phyloP scores from a whole-genome alignment of 805 yeast genomes.

The Candida verbasci region DNA sequence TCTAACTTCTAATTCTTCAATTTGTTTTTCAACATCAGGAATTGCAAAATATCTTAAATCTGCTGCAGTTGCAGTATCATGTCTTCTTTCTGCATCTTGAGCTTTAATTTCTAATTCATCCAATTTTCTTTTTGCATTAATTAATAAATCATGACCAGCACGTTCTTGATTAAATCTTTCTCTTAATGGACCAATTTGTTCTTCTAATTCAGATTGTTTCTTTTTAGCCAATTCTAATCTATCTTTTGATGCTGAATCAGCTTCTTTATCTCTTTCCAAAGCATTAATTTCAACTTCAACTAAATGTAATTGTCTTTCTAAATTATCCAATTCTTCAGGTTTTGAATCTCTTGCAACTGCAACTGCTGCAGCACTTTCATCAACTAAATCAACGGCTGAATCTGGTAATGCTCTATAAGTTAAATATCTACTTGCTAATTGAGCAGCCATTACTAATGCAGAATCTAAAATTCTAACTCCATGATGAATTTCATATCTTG shows the following conservation, averaged over 20 bases:
- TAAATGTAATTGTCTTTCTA: conserved; percentile 88
- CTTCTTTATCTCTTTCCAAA: conserved; percentile 89
- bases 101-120: conserved; percentile 94
- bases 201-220: conserved; percentile 78
- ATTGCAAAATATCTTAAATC: conserved; percentile 96
- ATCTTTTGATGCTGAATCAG: conserved; percentile 79
- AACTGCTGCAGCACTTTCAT: conserved; percentile 94
- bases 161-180: conserved; percentile 84
- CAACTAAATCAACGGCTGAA: conserved; percentile 93
- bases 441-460: conserved; percentile 92
- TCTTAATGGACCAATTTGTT: conserved; percentile 77
- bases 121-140: conserved; percentile 80
- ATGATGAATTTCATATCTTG: conserved; percentile 93
- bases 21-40: conserved; percentile 80
- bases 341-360: conserved; percentile 98
- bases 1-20: conserved; percentile 66
- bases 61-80: conserved; percentile 91
- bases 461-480: conserved; percentile 95
- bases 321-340: conserved; percentile 92
- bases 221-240: conserved; percentile 76
- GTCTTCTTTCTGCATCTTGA: conserved; percentile 93
- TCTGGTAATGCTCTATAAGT: conserved; percentile 96
- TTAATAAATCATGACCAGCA: conserved; percentile 86
- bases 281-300: conserved; percentile 96
- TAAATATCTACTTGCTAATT: conserved; percentile 86